Evolutionary conservation across 129 eudicot species (phyloP).

Genomic region (Gnaphalium uliginosum): DNA sequence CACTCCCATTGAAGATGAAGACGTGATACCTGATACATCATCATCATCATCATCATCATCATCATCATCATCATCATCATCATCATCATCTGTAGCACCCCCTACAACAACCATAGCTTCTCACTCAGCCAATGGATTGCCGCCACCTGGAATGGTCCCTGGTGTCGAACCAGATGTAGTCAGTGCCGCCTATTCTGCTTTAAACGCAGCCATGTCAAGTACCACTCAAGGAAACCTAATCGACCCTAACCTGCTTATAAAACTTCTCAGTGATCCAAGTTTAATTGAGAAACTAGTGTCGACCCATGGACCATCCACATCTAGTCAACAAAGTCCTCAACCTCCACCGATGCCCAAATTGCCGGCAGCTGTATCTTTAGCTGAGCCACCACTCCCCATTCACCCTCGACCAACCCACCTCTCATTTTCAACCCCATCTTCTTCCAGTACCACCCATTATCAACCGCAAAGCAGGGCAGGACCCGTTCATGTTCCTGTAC

Average conservation of each 20-base stretch:
- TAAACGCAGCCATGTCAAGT: slow-evolving; percentile 52
- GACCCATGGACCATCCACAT: slow-evolving; percentile 45
- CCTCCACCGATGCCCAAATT: slow-evolving; percentile 20
- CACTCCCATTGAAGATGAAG: slow-evolving; percentile 92
- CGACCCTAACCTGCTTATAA: slow-evolving; percentile 67
- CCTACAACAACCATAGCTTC: slow-evolving; percentile 21
- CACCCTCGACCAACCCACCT: slow-evolving; percentile 38
- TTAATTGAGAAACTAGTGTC: slow-evolving; percentile 55
- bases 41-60: slow-evolving; percentile 29
- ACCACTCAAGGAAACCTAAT: slow-evolving; percentile 54
- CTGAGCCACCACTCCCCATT: background rate
- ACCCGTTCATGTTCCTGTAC: slow-evolving; percentile 22
- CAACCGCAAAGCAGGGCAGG: slow-evolving; percentile 42
- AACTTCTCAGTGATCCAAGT: slow-evolving; percentile 66
- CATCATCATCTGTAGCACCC: slow-evolving; percentile 24
- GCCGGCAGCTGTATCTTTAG: slow-evolving; percentile 26
- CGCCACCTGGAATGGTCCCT: slow-evolving; percentile 36
- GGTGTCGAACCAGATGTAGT: slow-evolving; percentile 49
- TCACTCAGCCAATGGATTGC: slow-evolving; percentile 24
- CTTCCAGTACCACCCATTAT: slow-evolving; percentile 38
- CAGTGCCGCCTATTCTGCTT: slow-evolving; percentile 64
- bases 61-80: slow-evolving; percentile 28
- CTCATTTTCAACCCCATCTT: slow-evolving; percentile 30
- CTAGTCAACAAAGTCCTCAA: slow-evolving; percentile 24
- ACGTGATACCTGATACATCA: slow-evolving; percentile 39